Evolutionary conservation across 257 asterid species (phyloP).

Genomic region (Plantago elongata): DNA sequence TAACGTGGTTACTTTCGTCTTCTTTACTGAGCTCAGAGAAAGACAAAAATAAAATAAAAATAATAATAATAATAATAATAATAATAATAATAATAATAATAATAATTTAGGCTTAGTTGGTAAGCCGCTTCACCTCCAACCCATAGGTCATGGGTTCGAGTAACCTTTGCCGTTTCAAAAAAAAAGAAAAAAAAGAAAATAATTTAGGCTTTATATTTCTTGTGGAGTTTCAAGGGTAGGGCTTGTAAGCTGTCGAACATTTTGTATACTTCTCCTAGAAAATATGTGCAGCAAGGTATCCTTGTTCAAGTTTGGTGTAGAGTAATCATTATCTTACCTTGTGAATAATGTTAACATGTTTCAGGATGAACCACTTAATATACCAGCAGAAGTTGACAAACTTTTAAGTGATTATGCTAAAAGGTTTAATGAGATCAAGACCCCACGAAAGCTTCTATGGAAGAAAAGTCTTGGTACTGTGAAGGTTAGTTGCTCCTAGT

Average conservation of each 20-base stretch:
- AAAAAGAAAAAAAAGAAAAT: no score
- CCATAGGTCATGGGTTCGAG: no score
- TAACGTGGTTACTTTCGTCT: no score
- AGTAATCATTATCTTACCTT: constrained; percentile 14
- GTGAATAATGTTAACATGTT: constrained; percentile 20
- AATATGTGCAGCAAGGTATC: not conserved
- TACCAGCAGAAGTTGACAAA: constrained; percentile 70
- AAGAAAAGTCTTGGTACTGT: constrained; percentile 94
- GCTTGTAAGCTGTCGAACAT: not conserved
- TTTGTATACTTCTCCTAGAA: not conserved
- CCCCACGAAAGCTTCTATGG: constrained; percentile 96
- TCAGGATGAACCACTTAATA: constrained; percentile 74
- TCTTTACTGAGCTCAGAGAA: no score
- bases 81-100: no score
- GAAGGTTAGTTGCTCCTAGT: constrained; percentile 62
- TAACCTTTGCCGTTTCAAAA: no score
- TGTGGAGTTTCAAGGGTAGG: not conserved
- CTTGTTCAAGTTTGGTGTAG: constrained; percentile 12
- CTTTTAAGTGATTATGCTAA: constrained; percentile 78
- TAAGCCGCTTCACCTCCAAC: no score
- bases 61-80: no score
- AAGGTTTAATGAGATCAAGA: constrained; percentile 78
- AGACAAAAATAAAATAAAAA: no score
- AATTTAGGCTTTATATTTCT: no score
- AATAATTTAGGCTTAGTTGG: no score